Conservation (phyloP, 2,329 filamentous ascomycete genomes). For the Ustulina deusta region DNA sequence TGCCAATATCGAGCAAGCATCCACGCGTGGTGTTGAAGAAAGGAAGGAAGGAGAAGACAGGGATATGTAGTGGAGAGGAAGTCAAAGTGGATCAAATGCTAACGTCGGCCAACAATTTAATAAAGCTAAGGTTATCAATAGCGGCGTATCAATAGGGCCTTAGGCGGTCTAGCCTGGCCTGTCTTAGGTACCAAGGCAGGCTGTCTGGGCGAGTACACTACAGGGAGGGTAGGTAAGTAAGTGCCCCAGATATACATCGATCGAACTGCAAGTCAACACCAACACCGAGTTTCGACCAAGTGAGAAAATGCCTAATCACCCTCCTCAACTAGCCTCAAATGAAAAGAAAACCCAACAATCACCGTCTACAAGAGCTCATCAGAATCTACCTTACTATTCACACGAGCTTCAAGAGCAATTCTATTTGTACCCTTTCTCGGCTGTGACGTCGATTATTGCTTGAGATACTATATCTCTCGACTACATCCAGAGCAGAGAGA, state of each 20-base stretch:
- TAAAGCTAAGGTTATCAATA: no score
- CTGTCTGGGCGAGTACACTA: background rate
- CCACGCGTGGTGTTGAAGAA: constrained; percentile 34
- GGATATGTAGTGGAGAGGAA: constrained; percentile 27
- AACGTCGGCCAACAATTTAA: no score
- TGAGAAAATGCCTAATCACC: background rate
- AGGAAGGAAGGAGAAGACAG: constrained; percentile 31
- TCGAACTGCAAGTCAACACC: background rate
- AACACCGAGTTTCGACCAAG: background rate
- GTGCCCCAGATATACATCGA: background rate
- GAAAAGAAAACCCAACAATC: background rate
- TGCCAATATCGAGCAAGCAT: constrained; percentile 38
- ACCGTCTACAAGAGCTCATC: background rate
- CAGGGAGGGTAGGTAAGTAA: background rate
- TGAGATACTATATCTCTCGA: constrained; percentile 2
- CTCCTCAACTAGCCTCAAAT: background rate
- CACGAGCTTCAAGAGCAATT: background rate
- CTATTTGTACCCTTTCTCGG: background rate
- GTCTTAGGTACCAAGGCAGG: constrained; percentile 1
- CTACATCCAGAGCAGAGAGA: background rate
- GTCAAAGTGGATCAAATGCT: constrained; percentile 19
- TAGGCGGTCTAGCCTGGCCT: background rate
- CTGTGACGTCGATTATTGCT: background rate
- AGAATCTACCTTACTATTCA: background rate
- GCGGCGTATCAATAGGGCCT: no score